Evolutionary conservation across 805 yeast genomes (phyloP), one percentile per base, ranked within the genome.

Genomic region (Metschnikowia matae): DNA sequence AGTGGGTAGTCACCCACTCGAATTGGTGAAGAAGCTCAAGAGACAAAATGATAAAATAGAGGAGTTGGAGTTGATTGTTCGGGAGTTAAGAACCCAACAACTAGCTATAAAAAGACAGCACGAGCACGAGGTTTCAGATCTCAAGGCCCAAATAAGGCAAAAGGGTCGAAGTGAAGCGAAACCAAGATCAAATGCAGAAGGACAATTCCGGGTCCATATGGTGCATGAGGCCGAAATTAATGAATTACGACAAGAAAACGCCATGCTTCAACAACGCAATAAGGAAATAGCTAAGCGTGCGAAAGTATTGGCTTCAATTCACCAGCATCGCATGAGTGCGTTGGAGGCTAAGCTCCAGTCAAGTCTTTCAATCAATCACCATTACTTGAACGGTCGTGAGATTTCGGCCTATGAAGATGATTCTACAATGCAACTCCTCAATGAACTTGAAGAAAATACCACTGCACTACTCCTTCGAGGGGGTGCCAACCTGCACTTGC

Each of bases 41-140:
- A 51, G 41, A 7, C 64, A 59, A 41, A 54, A 40, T 21, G 37
- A 45, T 15, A 35, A 37, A 14, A 50, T 56, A 6, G 59, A 52
- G 20, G 48, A 47, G 26, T 51, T 58, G 29, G 56, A 54, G 47
- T 49, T 55, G 7, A 15, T 20, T 40, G 48, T 54, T 15, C 47
- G 51, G 10, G 50, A 37, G 18, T 48, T 52, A n/a, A 50, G 48
- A 35, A 50, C 53, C 31, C 46, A 42, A 18, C 45, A 46, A 4
- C 26, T 53, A n/a, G 42, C 38, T 2, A 43, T 18, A 39, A 14
- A 11, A 10, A 23, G 17, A 23, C 39, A 15, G 23, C 37, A 31
- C 7, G 32, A 43, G 44, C 23, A 8, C 40, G 47, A 44, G 23
- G 33, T 35, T 6, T 15, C n/a, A 11, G 17, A 35, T 15, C 39